Evolutionary conservation across 352 stramenopile genomes (phyloP).

Genomic region (Globisporangium alternatum): DNA sequence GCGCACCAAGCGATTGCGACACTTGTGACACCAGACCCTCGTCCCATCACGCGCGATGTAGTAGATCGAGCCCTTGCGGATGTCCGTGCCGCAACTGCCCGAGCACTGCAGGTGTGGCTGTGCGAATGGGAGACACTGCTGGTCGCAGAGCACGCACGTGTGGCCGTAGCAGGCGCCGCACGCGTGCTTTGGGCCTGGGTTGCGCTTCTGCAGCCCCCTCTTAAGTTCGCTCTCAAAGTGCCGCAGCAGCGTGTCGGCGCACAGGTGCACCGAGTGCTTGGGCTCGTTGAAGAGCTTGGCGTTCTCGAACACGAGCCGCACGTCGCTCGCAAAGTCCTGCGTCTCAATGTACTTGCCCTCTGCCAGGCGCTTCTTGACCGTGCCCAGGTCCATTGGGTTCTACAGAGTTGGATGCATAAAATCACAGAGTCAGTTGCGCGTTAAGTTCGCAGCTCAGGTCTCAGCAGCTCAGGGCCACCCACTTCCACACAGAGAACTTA

Average conservation of each 20-base stretch:
- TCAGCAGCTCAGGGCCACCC: background rate
- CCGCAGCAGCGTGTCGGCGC: conserved; percentile 55
- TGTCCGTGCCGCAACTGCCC: conserved; percentile 67
- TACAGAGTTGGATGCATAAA: conserved; percentile 9
- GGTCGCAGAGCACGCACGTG: conserved; percentile 68
- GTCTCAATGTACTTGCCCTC: conserved; percentile 81
- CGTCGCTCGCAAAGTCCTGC: conserved; percentile 73
- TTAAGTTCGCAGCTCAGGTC: background rate
- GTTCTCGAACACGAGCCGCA: conserved; percentile 89
- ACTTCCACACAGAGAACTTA: conserved; percentile 11
- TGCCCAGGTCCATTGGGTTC: conserved; percentile 92
- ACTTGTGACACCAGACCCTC: conserved; percentile 80
- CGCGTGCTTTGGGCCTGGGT: conserved; percentile 34
- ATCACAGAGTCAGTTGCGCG: background rate
- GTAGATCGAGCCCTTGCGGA: conserved; percentile 76
- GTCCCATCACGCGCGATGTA: conserved; percentile 74
- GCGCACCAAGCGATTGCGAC: conserved; percentile 41
- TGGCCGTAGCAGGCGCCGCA: conserved; percentile 67
- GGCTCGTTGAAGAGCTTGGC: conserved; percentile 84
- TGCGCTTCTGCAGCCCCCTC: conserved; percentile 40
- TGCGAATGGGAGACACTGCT: conserved; percentile 62
- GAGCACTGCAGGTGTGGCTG: conserved; percentile 72
- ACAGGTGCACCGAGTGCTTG: conserved; percentile 74
- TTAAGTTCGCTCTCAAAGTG: conserved; percentile 66
- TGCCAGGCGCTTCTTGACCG: conserved; percentile 81